Percentiles rank a stretch among this genome's conserved stretches.
phyloP scores from a whole-genome alignment of 306 rosid species.

The Dryas alaskensis region DNA sequence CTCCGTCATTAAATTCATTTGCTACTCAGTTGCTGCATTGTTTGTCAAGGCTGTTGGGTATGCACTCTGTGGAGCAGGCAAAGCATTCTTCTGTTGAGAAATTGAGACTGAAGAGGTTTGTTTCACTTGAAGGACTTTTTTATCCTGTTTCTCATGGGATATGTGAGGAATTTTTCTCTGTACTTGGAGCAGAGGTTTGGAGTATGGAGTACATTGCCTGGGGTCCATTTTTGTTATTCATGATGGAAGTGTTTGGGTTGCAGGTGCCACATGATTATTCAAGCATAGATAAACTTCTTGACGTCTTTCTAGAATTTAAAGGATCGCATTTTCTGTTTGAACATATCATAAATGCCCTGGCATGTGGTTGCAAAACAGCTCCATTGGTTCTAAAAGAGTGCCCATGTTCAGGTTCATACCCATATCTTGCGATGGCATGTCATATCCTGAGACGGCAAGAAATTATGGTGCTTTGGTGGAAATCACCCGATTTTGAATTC shows the following conservation, averaged over 20 bases:
- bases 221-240: slow-evolving; percentile 79
- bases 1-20: slow-evolving; percentile 46
- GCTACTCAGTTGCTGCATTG: slow-evolving; percentile 62
- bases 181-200: slow-evolving; percentile 55
- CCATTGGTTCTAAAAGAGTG: slow-evolving; percentile 61
- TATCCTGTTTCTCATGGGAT: slow-evolving; percentile 67
- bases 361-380: slow-evolving; percentile 66
- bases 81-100: slow-evolving; percentile 69
- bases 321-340: slow-evolving; percentile 72
- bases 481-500: slow-evolving; percentile 75
- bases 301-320: slow-evolving; percentile 61
- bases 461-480: slow-evolving; percentile 97
- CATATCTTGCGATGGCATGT: slow-evolving; percentile 82
- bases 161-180: slow-evolving; percentile 68
- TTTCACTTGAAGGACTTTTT: slow-evolving; percentile 66
- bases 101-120: slow-evolving; percentile 71
- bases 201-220: slow-evolving; percentile 66
- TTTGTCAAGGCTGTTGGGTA: slow-evolving; percentile 79
- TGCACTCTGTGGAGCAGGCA: slow-evolving; percentile 58
- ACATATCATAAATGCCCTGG: slow-evolving; percentile 69
- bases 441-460: slow-evolving; percentile 73
- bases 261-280: slow-evolving; percentile 78
- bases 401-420: slow-evolving; percentile 88
- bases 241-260: slow-evolving; percentile 67
- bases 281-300: slow-evolving; percentile 78